phyloP scores from a whole-genome alignment of 176 grass and related monocot species.

The Saccharum officinarum region DNA sequence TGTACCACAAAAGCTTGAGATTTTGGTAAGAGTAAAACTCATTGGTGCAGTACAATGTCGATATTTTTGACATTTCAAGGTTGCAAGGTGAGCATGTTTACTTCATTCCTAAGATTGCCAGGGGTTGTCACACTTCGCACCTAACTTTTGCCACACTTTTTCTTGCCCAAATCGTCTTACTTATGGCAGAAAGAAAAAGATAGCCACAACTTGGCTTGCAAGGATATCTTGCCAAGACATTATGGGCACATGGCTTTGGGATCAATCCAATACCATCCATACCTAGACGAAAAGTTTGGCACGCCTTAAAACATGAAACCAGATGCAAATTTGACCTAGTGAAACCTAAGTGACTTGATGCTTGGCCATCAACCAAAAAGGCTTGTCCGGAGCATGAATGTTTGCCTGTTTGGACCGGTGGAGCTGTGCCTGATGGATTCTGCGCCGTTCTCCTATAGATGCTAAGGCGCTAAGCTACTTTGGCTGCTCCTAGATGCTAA shows the following conservation, averaged over 20 bases:
- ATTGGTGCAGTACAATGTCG: background rate
- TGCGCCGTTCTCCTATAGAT: background rate
- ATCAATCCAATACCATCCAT: too few species aligned
- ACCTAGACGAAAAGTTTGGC: background rate
- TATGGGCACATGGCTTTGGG: constrained; percentile 1
- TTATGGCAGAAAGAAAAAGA: background rate
- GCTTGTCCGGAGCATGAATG: background rate
- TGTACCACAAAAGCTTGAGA: too few species aligned
- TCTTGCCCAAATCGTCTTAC: background rate
- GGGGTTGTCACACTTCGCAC: background rate
- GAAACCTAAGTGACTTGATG: background rate
- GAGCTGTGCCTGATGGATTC: background rate
- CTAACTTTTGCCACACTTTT: background rate
- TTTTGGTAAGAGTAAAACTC: background rate
- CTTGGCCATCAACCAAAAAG: background rate
- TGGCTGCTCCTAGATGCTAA: background rate
- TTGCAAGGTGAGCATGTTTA: background rate
- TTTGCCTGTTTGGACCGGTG: background rate
- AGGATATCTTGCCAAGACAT: background rate
- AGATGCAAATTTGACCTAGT: background rate
- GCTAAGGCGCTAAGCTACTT: background rate
- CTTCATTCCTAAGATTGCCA: background rate
- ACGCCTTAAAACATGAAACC: background rate
- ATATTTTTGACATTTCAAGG: background rate
- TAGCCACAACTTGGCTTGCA: background rate